Base-by-base conservation (phyloP, 495 filamentous ascomycete species). In the Cairneyella variabilis region DNA sequence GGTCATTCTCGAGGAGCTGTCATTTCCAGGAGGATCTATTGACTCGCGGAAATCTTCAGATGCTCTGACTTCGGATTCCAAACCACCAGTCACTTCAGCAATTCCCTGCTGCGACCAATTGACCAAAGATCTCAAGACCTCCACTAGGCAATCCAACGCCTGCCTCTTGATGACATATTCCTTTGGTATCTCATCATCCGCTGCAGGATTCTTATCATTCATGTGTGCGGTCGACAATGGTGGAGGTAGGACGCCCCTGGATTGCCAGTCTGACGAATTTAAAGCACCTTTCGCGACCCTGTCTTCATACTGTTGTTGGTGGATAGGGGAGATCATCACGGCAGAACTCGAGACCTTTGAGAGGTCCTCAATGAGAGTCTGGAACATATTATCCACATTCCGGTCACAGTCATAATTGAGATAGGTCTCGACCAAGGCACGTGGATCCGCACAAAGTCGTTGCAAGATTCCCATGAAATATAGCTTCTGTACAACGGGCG, bases 391-490 rank as follows among this genome's bases (percentile, higher is more conserved):
- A 68, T 99, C 95, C 58, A 97, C 76, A 20, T 89, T 88, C 27
- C 90, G 76, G 62, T 97, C 95, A 68, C 95, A 99, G 63, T 99
- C 95, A 60, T 99, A 99, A 66, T 99, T 99, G 49, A 99, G 80
- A 67, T 97, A 99, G 14, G 93, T 85, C 70, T 99, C 95, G 3
- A 99, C 95, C 54, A 99, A 66, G 0, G 89, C 91, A 32, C 89
- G 76, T 3, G 91, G 89, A 64, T 99, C 92, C 12, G 80, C 84
- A 43, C 85, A 89, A 26, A 97, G 72, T 52, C 92, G 75, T 55
- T 89, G 88, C 34, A 99, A 72, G 28, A 97, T 77, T 45, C 84
- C 83, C 70, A 99, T 83, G 54, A 97, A 90, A 53, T 91, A 91
- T 40, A 91, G 82, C 64, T 97, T 97, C 61, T 99, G 93, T 47